Evolutionary conservation across 257 asterid genomes (phyloP), one percentile per base, ranked within the genome.

Genomic region (Petunia axillaris): DNA sequence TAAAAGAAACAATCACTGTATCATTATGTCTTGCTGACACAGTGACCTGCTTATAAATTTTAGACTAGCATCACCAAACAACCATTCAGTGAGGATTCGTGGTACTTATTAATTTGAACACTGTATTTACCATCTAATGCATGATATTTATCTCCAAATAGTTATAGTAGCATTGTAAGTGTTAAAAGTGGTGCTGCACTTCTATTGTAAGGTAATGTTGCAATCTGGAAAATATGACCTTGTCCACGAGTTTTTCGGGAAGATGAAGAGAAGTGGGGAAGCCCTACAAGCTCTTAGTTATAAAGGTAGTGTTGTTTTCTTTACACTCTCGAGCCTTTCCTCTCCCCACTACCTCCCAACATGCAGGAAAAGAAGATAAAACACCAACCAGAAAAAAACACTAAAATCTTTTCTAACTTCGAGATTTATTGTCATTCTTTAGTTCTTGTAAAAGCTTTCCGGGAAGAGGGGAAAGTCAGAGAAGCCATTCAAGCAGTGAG

Each of bases 391-490:
- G 44, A 46, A 46, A 46, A 48, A 55, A 46, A 2, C 40, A 46
- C 6, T 41, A 38, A n/a, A 25, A 1, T 16, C 3, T 46, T 70
- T 70, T 70, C 25, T 25, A 70, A 44, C 59, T 35, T 48, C 0
- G 43, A 13, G 13, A 71, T 57, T 48, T 71, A 48, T 71, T 71
- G 44, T 80, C 82, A 60, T 79, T 53, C 80, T 55, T 55, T 82
- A 92, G 99, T 96, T 89, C 98, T 96, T 73, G 97, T 94, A 75
- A 93, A 88, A 87, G 86, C 98, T 77, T 91, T 90, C 81, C 89
- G 97, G 97, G 89, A 89, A 87, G 98, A 96, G 89, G 97, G 95
- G 71, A 94, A 89, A 91, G 92, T 87, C 52, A 63, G 84, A 79
- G 98, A 94, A 84, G 98, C 98, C 76, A 87, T 94, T 85, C 83